These are phyloP conservation scores for Effrenium voratum DNA, from an alignment of 73 alveolate genomes.

Conservation along the genomic window DNA sequence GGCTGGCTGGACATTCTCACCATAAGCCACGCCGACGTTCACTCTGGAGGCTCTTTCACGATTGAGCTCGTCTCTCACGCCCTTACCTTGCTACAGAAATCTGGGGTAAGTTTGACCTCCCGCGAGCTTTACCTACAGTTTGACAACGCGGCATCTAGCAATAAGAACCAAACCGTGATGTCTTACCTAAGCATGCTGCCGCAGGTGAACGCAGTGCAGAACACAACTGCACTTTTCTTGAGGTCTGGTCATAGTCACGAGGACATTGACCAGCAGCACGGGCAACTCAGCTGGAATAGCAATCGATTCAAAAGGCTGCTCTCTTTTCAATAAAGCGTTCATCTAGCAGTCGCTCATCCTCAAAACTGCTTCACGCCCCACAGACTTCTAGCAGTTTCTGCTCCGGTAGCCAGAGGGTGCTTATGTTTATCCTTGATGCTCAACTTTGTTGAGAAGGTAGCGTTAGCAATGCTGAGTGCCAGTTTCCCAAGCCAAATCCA, in stretches of 20 bases:
- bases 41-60: neutral
- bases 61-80: neutral
- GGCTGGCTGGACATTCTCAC: neutral
- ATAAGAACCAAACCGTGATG: neutral
- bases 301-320: too few relatives aligned
- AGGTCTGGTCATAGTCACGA: constrained; percentile 14
- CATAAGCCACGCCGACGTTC: neutral
- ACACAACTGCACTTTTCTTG: neutral
- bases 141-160: constrained; percentile 24
- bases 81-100: neutral
- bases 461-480: too few relatives aligned
- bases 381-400: too few relatives aligned
- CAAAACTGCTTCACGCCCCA: too few relatives aligned
- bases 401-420: too few relatives aligned
- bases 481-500: too few relatives aligned
- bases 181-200: neutral
- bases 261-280: neutral
- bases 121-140: neutral
- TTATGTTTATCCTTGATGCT: too few relatives aligned
- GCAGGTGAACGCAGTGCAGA: neutral
- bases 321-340: too few relatives aligned
- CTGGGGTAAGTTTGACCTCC: neutral
- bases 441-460: too few relatives aligned
- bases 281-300: too few relatives aligned
- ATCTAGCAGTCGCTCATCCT: too few relatives aligned